phyloP scores from a whole-genome alignment of 495 filamentous ascomycete species.

The Alectoria sarmentosa region DNA sequence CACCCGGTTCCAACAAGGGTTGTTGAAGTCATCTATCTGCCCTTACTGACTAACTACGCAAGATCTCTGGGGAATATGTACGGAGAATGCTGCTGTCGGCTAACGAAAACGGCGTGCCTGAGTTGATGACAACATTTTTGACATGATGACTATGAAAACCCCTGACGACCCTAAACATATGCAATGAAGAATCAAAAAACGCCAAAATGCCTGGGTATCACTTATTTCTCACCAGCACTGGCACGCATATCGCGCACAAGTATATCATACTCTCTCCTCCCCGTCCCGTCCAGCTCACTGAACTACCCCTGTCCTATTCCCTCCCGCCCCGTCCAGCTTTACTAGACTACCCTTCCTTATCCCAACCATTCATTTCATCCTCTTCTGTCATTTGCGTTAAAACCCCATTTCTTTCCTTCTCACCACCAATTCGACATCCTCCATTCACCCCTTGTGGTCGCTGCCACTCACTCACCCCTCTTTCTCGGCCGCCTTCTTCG shows the following conservation, averaged over 20 bases:
- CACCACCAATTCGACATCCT: neutral
- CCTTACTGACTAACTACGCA: too few relatives aligned
- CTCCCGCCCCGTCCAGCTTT: neutral
- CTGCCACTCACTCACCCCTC: neutral
- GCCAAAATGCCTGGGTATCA: neutral
- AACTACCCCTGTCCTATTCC: neutral
- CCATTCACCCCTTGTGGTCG: neutral
- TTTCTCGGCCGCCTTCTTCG: neutral
- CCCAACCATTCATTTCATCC: neutral
- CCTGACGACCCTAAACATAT: neutral
- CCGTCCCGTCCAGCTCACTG: neutral
- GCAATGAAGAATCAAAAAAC: neutral
- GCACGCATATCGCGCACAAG: neutral
- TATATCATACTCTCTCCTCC: neutral
- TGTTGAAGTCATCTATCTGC: too few relatives aligned
- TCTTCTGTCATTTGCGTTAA: neutral
- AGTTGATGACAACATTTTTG: neutral
- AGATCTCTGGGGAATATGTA: too few relatives aligned
- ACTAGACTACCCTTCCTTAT: neutral
- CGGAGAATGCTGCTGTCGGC: too few relatives aligned
- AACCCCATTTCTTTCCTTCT: neutral
- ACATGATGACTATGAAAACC: neutral
- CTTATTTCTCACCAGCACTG: neutral
- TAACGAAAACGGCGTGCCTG: too few relatives aligned
- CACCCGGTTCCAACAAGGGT: too few relatives aligned